phyloP scores from a whole-genome alignment of 805 yeast genomes.

The Lipomyces kockii region DNA sequence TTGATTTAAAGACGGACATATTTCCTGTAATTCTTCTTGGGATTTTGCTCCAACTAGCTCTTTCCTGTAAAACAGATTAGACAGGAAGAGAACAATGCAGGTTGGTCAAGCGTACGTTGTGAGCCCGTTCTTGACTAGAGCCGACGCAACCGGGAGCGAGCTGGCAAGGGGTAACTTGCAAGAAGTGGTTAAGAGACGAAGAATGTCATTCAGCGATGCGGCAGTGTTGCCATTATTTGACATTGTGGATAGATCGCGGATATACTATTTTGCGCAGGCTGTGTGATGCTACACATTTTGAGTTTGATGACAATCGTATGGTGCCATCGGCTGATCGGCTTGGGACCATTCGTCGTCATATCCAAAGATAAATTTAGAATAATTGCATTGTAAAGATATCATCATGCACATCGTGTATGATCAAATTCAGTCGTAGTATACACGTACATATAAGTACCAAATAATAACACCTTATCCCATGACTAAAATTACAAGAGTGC shows the following conservation, averaged over 20 bases:
- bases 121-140: constrained; percentile 22
- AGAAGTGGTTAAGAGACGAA: constrained; percentile 22
- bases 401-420: background rate
- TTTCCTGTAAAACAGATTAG: constrained; percentile 12
- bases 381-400: too few species aligned
- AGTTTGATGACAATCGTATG: background rate
- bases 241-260: background rate
- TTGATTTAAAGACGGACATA: constrained; percentile 16
- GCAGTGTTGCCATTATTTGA: background rate
- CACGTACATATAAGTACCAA: background rate
- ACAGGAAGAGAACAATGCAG: background rate
- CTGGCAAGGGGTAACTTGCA: constrained; percentile 27
- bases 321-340: background rate
- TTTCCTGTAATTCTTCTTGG: constrained; percentile 16
- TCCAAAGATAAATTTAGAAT: too few species aligned
- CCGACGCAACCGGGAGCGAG: constrained; percentile 29
- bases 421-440: background rate
- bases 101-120: constrained; percentile 14
- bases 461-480: background rate
- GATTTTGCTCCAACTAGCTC: constrained; percentile 16
- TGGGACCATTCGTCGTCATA: too few species aligned
- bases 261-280: too few species aligned
- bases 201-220: constrained; percentile 22
- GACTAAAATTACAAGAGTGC: background rate
- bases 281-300: background rate